Percentiles rank a stretch among this genome's conserved stretches.
These are phyloP conservation scores for Colletotrichum sp. DNA, from an alignment of 2,329 filamentous ascomycete species.

Conservation along the genomic window DNA sequence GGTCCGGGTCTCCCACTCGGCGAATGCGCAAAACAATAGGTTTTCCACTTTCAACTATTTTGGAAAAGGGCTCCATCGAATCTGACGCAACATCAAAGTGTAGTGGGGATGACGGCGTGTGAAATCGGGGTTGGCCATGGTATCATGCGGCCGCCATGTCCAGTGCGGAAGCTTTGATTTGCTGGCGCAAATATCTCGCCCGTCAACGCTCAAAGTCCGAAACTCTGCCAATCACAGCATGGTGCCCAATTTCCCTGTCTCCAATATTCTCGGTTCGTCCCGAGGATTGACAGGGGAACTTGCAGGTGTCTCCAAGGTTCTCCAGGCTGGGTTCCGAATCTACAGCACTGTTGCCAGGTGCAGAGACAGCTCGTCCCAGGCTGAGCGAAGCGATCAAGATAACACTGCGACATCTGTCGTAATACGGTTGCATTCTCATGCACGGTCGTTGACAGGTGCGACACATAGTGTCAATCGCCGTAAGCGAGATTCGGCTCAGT, in stretches of 20 bases:
- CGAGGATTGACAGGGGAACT: not conserved
- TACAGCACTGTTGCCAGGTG: not conserved
- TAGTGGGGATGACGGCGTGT: not conserved
- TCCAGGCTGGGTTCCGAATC: not conserved
- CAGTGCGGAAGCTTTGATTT: not conserved
- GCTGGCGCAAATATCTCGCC: not conserved
- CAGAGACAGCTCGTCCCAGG: not conserved
- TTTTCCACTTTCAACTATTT: not conserved
- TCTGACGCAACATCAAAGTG: not conserved
- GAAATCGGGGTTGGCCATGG: not conserved
- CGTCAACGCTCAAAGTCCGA: not conserved
- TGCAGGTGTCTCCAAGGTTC: not conserved
- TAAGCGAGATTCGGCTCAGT: not conserved
- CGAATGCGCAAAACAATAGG: not conserved
- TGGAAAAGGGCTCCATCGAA: not conserved
- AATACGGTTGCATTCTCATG: not conserved
- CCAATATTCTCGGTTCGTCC: not conserved
- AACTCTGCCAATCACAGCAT: not conserved
- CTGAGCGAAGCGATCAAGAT: not conserved
- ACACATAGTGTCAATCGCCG: not conserved
- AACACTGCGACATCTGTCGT: not conserved
- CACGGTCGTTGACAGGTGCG: not conserved
- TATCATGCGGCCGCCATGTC: not conserved
- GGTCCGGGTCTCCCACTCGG: not conserved
- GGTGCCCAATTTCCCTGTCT: not conserved